Base-by-base conservation (phyloP, 495 filamentous ascomycete species). In the Xylaria cubensis region DNA sequence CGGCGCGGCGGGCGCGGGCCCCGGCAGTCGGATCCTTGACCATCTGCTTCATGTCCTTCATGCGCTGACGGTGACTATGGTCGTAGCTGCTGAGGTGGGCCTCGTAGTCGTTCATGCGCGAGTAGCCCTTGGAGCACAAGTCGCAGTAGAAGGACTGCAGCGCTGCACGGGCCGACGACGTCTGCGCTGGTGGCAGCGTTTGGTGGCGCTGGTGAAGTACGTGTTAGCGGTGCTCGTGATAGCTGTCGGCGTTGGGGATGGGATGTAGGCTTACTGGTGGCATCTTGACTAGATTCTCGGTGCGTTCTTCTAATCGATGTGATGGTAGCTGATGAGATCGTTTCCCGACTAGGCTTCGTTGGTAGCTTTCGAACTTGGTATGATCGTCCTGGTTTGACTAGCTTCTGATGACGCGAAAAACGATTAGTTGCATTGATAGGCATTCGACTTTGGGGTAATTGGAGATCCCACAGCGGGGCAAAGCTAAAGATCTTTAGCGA, bases 61-160 rank as follows among this genome's bases (percentile, higher is more conserved):
- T 84, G 36, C 86, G 88, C 81, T 91, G 85, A 71, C 90, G 90
- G 78, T 93, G 91, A 66, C 84, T 86, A 81, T 93, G 91, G 75
- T 93, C 91, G 79, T 93, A 93, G 70, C 88, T 90, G 71, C 84
- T 84, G 34, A 92, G 86, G 76, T 93, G 91, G 32, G 88, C 87
- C 76, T 92, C 90, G 76, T 89, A 92, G 73, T 92, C 90, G 75
- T 90, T 90, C 86, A 90, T 89, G 67, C 90, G 90, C 17, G 83
- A 84, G 81, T 93, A 93, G 73, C 90, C 89, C 81, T 93, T 91
- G 51, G 85, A 82, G 77, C 91, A 93, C 69, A 93, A 82, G 53
- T 90, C 86, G 83, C 92, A 99, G 82, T 93, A 94, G 84, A 99
- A 97, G 36, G 93, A 89, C 74, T 92, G 93, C n/a, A 92, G 86